Conservation (phyloP, 345 rosid species). For the Ricinus communis region DNA sequence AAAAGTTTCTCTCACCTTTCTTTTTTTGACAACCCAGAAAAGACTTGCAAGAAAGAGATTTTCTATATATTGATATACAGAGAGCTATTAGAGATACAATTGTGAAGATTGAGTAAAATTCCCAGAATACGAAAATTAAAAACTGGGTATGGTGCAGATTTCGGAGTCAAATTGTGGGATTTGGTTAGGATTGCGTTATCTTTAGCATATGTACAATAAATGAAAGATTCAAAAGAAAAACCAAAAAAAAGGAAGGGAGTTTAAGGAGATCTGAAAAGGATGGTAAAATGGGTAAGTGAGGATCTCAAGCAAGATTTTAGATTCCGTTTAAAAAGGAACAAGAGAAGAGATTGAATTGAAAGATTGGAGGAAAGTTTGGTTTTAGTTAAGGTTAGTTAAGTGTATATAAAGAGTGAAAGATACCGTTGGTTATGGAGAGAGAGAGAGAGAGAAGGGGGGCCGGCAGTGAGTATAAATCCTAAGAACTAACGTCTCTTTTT, state of each 20-base stretch:
- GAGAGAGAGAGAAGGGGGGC: background rate
- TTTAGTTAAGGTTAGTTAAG: background rate
- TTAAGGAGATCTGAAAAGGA: background rate
- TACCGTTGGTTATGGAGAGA: background rate
- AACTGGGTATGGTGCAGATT: background rate
- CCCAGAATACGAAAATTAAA: background rate
- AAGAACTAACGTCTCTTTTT: slow-evolving; percentile 17
- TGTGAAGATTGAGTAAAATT: background rate
- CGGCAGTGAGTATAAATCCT: slow-evolving; percentile 3
- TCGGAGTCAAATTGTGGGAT: background rate
- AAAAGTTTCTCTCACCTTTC: too few species aligned
- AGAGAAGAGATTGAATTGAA: background rate
- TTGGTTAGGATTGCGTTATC: background rate
- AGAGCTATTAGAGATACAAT: background rate
- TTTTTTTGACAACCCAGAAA: too few species aligned
- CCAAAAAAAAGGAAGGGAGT: too few species aligned
- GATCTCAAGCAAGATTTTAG: background rate
- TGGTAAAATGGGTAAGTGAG: background rate
- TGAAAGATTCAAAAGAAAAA: background rate
- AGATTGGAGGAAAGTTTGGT: background rate
- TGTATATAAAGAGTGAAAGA: background rate
- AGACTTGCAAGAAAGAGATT: background rate
- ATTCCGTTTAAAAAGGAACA: background rate
- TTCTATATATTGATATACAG: too few species aligned
- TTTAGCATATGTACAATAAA: too few species aligned